Evolutionary conservation across 1,284 basidiomycete genomes (phyloP), one percentile per base, ranked within the genome.

Genomic region (Chalciporus sp.): DNA sequence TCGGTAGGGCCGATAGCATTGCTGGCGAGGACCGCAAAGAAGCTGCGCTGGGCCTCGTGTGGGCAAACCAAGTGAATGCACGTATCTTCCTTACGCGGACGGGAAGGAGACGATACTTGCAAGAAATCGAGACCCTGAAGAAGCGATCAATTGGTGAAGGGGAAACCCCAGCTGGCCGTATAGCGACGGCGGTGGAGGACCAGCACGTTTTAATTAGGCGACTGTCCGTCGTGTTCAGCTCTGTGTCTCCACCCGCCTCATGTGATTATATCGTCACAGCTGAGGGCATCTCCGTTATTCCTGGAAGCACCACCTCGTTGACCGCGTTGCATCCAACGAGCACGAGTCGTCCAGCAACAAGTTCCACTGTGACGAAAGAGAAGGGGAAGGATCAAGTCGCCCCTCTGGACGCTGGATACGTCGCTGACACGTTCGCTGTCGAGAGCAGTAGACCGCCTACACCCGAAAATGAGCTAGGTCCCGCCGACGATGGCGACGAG

Each of bases 1-100:
- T 96, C 67, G 82, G 81, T 33, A 81, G 86, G 33, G 81, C 81
- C 8, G 78, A 85, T 54, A 81, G 75, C 52, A 62, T 82, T 33
- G 74, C 79, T 41, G 77, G 80, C 41, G 84, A 88, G 64, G 72
- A 76, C 53, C 72, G 69, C 52, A 92, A 94, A 65, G 90, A 94
- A 71, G 93, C 90, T 0, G 83, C 83, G 37, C 73, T 98, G 2
- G 95, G 95, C 0, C 83, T 95, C 47, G 86, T 86, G 2, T 98
- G 95, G 95, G 88, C 93, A 9, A 95, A 95, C 68, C 88, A 91
- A 58, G 77, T 97, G 55, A 95, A 95, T 58, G 79, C 79, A 4
- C 81, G 95, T 11, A 80, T 97, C 52, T 87, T 96, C 80, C 77
- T 96, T 45, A 83, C 81, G 44, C 81, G 92, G 16, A 95, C 94